Evolutionary conservation across 345 rosid species (phyloP).

Genomic region (Boechera stricta): DNA sequence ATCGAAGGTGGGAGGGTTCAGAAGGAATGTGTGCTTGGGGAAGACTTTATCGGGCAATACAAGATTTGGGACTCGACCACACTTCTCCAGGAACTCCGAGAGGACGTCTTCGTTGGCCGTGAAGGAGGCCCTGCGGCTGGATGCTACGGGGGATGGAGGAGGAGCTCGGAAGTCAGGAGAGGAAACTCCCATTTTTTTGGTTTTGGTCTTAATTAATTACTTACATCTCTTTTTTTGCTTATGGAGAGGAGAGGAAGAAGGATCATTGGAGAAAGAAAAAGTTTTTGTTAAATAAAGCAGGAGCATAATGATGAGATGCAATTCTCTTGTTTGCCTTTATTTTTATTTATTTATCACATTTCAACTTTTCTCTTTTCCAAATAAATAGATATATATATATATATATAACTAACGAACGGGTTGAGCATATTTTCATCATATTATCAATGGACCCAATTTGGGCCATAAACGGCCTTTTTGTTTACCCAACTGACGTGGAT

Average conservation of each 20-base stretch:
- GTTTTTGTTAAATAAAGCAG: slow-evolving; percentile 29
- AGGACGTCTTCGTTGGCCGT: slow-evolving; percentile 78
- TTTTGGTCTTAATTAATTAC: neutral
- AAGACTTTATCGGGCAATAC: slow-evolving; percentile 77
- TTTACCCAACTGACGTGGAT: slow-evolving; percentile 12
- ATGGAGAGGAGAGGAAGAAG: neutral
- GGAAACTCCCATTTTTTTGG: slow-evolving; percentile 54
- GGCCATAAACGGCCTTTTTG: slow-evolving; percentile 5
- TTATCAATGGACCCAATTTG: neutral
- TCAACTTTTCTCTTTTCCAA: neutral
- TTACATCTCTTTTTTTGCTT: neutral
- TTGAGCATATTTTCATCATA: neutral
- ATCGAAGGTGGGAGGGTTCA: slow-evolving; percentile 68
- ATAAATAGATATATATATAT: too few species aligned
- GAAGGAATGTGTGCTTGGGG: slow-evolving; percentile 67
- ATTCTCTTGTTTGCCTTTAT: slow-evolving; percentile 23
- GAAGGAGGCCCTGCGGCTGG: slow-evolving; percentile 74
- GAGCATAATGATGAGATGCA: slow-evolving; percentile 59
- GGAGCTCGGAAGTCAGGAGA: slow-evolving; percentile 84
- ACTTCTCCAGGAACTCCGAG: slow-evolving; percentile 73
- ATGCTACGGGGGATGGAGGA: slow-evolving; percentile 88
- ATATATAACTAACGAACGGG: too few species aligned
- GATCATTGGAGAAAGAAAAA: slow-evolving; percentile 16
- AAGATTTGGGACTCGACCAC: slow-evolving; percentile 79
- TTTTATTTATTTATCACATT: neutral